Evolutionary conservation across 1,284 basidiomycete genomes (phyloP), one percentile per base, ranked within the genome.

Genomic region (Exsudoporus floridanus): DNA sequence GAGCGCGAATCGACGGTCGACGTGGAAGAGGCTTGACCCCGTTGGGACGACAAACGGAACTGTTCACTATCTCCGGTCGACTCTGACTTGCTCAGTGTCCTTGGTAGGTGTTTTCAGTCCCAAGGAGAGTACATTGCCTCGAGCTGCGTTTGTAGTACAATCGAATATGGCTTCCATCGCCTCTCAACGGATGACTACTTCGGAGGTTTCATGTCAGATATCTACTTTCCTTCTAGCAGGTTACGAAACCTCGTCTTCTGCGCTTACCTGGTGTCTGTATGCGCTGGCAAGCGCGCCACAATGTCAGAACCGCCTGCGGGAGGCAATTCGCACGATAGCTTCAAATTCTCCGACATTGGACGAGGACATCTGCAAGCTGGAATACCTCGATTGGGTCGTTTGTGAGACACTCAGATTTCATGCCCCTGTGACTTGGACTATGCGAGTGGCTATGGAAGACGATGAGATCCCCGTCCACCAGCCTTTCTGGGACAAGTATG

Each of bases 161-260:
- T 84, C 84, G 5, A 86, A 86, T 64, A 68, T 80, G 59, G 74
- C 80, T 1, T 66, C 75, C 10, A 69, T 72, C 6, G 69, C 75
- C 0, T 72, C 73, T 0, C 80, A 88, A 63, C 74, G 75, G 21
- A 78, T 92, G 75, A 78, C 80, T 8, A 78, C 82, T 39, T 72
- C 77, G 14, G 88, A 92, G 62, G 81, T 88, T 4, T 72, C 86
- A 25, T 86, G 81, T 53, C 88, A 92, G 67, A 88, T 92, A 56
- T 83, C 84, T 8, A 92, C 87, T 0, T 89, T 92, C 66, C 77
- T 92, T 43, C 77, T 82, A n/a, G 82, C 82, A 3, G 81, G 83
- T 18, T 78, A 84, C 67, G 84, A 87, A 63, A 84, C 81, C 5
- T 79, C 78, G 16, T 71, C 77, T 0, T 84, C 82, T 0, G 83